phyloP scores from a whole-genome alignment of 2,329 filamentous ascomycete species.

The Cytospora piceae region DNA sequence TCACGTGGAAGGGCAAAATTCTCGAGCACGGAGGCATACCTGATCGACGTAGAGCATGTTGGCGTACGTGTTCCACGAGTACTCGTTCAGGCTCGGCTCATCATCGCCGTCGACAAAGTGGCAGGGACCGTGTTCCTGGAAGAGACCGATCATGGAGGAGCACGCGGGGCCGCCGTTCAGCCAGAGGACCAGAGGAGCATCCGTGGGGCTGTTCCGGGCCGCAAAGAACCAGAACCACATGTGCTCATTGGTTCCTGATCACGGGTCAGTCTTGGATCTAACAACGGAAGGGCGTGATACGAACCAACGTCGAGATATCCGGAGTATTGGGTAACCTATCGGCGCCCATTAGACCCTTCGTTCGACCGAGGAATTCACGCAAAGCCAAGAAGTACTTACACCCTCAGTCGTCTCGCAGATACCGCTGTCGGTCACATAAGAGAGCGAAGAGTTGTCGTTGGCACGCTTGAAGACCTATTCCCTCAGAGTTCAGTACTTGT shows the following conservation, averaged over 20 bases:
- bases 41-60: slow-evolving; percentile 49
- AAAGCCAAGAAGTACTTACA: slow-evolving; percentile 35
- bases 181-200: slow-evolving; percentile 42
- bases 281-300: slow-evolving; percentile 16
- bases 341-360: not conserved
- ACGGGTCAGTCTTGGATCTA: not conserved
- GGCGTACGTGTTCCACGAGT: slow-evolving; percentile 47
- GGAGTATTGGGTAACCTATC: slow-evolving; percentile 48
- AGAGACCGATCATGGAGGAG: slow-evolving; percentile 45
- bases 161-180: slow-evolving; percentile 48
- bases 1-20: not conserved
- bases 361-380: not conserved
- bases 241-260: slow-evolving; percentile 36
- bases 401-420: slow-evolving; percentile 55
- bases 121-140: slow-evolving; percentile 50
- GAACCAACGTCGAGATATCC: slow-evolving; percentile 53
- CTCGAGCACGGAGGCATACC: not conserved
- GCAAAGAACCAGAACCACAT: slow-evolving; percentile 40
- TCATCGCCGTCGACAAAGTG: slow-evolving; percentile 43
- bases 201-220: slow-evolving; percentile 38
- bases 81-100: slow-evolving; percentile 47
- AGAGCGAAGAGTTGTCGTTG: slow-evolving; percentile 48
- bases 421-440: slow-evolving; percentile 55
- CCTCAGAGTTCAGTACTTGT: not conserved
- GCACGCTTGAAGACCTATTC: slow-evolving; percentile 46